phyloP scores from a whole-genome alignment of 768 basidiomycete genomes.

The Paxillus ammoniavirescens region DNA sequence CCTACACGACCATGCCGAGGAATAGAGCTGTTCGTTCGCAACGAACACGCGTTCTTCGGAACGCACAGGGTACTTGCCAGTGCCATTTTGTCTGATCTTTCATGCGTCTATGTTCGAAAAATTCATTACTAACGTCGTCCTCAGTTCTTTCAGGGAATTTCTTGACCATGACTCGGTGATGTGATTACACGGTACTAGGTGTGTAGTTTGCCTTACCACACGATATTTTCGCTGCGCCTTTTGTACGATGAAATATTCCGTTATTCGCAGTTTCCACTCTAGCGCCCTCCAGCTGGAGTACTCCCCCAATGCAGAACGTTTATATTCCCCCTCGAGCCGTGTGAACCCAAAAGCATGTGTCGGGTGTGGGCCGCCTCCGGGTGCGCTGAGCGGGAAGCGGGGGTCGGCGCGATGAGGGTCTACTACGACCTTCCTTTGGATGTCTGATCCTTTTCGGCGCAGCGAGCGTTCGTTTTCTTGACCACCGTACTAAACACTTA shows the following conservation, averaged over 20 bases:
- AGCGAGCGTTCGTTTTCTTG: slow-evolving; percentile 10
- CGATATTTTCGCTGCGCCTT: slow-evolving; percentile 16
- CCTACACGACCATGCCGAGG: slow-evolving; percentile 88
- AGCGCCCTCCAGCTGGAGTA: slow-evolving; percentile 65
- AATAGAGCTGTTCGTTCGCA: slow-evolving; percentile 78
- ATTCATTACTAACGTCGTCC: slow-evolving; percentile 13
- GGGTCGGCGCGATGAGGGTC: slow-evolving; percentile 72
- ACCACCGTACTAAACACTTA: slow-evolving; percentile 3
- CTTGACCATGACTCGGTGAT: not conserved
- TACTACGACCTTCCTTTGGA: slow-evolving; percentile 81
- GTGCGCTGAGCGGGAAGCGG: slow-evolving; percentile 75
- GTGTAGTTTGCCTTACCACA: slow-evolving; percentile 16
- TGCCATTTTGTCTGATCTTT: slow-evolving; percentile 77
- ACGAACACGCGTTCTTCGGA: slow-evolving; percentile 61
- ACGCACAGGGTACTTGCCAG: slow-evolving; percentile 83
- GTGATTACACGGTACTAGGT: slow-evolving; percentile 11
- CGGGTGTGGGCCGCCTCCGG: slow-evolving; percentile 62
- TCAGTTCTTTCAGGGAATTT: not conserved
- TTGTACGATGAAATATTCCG: slow-evolving; percentile 57
- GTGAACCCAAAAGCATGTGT: slow-evolving; percentile 68
- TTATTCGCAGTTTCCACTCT: slow-evolving; percentile 89
- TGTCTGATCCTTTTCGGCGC: slow-evolving; percentile 61
- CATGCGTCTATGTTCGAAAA: not conserved
- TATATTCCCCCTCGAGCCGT: slow-evolving; percentile 65
- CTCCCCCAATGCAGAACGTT: slow-evolving; percentile 72